phyloP scores from a whole-genome alignment of 352 stramenopile species.

The Peronospora destructor region DNA sequence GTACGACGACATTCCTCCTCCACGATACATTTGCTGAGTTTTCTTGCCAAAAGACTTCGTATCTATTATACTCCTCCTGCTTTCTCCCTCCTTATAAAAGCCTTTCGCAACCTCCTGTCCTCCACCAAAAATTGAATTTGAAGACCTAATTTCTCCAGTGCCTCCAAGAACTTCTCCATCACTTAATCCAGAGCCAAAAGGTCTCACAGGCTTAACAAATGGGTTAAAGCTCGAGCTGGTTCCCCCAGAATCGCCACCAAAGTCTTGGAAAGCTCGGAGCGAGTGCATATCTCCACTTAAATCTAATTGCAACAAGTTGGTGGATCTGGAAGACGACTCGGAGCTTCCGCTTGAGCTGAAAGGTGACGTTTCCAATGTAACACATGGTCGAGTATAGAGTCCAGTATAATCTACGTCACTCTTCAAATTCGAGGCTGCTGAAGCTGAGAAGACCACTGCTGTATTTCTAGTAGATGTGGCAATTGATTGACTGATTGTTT shows the following conservation, averaged over 20 bases:
- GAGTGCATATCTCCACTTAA: slow-evolving; percentile 52
- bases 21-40: slow-evolving; percentile 16
- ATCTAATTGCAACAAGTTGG: slow-evolving; percentile 47
- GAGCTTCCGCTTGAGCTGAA: slow-evolving; percentile 18
- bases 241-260: slow-evolving; percentile 10
- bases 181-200: slow-evolving; percentile 15
- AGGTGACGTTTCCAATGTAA: slow-evolving; percentile 20
- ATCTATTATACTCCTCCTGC: slow-evolving; percentile 1
- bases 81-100: slow-evolving; percentile 19
- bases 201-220: slow-evolving; percentile 34
- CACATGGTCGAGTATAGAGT: slow-evolving; percentile 15
- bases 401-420: slow-evolving; percentile 21
- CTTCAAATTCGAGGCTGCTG: slow-evolving; percentile 8
- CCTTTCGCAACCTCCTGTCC: slow-evolving; percentile 15
- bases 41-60: slow-evolving; percentile 4
- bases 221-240: slow-evolving; percentile 3
- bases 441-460: slow-evolving; percentile 2
- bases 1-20: slow-evolving; percentile 12
- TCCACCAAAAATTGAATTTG: slow-evolving; percentile 28
- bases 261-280: slow-evolving; percentile 16
- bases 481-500: neutral
- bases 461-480: slow-evolving; percentile 1
- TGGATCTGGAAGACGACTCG: slow-evolving; percentile 14
- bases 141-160: slow-evolving; percentile 23
- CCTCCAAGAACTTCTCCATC: slow-evolving; percentile 18